These are phyloP conservation scores for Recurvomyces mirabilis DNA, from an alignment of 495 filamentous ascomycete genomes.

Conservation along the genomic window DNA sequence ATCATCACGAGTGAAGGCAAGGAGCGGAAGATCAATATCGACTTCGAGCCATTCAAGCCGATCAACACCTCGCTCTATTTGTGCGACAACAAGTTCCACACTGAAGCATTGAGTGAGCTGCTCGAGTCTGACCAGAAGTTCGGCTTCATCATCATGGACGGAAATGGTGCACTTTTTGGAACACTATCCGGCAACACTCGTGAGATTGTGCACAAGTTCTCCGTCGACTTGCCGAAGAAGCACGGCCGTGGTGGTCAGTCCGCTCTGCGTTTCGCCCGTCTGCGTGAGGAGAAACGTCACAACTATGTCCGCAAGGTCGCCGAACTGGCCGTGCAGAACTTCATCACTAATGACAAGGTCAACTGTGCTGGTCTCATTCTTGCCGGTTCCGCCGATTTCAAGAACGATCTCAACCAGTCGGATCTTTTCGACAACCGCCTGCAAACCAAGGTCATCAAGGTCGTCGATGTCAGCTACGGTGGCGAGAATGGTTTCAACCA, in stretches of 20 bases:
- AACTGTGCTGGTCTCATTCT: slow-evolving; percentile 91
- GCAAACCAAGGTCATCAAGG: slow-evolving; percentile 91
- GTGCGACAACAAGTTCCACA: slow-evolving; percentile 99
- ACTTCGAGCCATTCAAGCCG: slow-evolving; percentile 98
- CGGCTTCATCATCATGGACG: slow-evolving; percentile 99
- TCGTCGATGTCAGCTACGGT: slow-evolving; percentile 96
- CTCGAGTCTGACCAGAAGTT: slow-evolving; percentile 98
- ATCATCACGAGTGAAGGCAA: slow-evolving; percentile 98
- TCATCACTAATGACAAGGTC: slow-evolving; percentile 94
- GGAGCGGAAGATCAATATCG: slow-evolving; percentile 98
- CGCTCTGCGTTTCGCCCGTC: slow-evolving; percentile 94
- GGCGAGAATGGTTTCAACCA: slow-evolving; percentile 99
- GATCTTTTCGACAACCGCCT: slow-evolving; percentile 93
- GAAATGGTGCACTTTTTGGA: slow-evolving; percentile 93
- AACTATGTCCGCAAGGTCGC: slow-evolving; percentile 99
- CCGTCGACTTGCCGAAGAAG: slow-evolving; percentile 96
- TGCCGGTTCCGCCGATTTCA: slow-evolving; percentile 97
- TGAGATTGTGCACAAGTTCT: slow-evolving; percentile 94
- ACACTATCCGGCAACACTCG: slow-evolving; percentile 93
- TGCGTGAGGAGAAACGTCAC: slow-evolving; percentile 98
- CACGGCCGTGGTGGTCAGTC: slow-evolving; percentile 99
- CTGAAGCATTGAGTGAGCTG: slow-evolving; percentile 88
- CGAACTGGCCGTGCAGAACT: slow-evolving; percentile 94
- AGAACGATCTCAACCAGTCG: slow-evolving; percentile 95
- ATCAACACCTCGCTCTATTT: slow-evolving; percentile 99